Evolutionary conservation across 345 rosid species (phyloP), one percentile per base, ranked within the genome.

Genomic region (Eucalyptus erythrocorys): DNA sequence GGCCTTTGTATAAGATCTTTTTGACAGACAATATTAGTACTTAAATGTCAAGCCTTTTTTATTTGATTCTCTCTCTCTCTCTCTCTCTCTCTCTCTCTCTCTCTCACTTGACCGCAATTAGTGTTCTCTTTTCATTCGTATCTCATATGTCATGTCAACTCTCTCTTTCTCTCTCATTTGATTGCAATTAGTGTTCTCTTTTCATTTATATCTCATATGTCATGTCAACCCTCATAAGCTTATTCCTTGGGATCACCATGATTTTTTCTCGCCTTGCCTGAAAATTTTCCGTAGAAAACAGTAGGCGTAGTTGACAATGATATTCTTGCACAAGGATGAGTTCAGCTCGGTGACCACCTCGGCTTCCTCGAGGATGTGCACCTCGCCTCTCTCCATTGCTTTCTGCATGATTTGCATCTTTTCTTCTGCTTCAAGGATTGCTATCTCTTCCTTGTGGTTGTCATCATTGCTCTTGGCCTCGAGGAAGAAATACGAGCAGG

Each of bases 141-240:
- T 51, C 57, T 51, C 26, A 51, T 24, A 51, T 17, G 55, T 17
- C 55, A 51, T 7, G 57, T 51, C 57, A 51, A 51, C 57, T 51
- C 26, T 64, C 76, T 64, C 37, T 64, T 17, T 68, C 22, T 68
- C 42, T 37, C 45, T 37, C 26, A 71, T 71, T 71, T 71, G 81
- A 71, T 13, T 7, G 27, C 27, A 71, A 71, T 19, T 37, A 21
- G 45, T 37, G 82, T 71, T 71, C 82, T 71, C 82, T 76, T 76
- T 40, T 76, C 47, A 40, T 43, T 95, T 90, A 95, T 37, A 95
- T 93, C 92, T 95, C 99, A 87, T 95, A 93, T n/a, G 95, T 93
- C 99, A 97, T 96, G 49, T 98, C 97, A 51, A 97, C 96, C 89
- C 93, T 93, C 27, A 96, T 95, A 84, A 97, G 93, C 90, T 92